These are phyloP conservation scores for Dictyostelium brefeldianum DNA, from an alignment of 78 protist species.

Conservation along the genomic window DNA sequence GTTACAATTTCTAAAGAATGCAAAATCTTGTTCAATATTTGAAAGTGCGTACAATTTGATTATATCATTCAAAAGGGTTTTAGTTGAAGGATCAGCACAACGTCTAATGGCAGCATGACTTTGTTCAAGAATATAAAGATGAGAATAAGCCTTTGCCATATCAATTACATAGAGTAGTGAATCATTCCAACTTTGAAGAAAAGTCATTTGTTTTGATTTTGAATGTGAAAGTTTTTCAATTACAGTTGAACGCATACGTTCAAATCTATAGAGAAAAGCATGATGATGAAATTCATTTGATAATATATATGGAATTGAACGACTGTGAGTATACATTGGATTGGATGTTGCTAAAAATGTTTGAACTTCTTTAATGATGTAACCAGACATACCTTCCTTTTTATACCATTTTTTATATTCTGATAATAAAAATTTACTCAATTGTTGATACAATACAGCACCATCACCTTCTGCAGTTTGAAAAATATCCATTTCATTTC, in stretches of 20 bases:
- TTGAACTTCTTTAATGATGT: constrained; percentile 76
- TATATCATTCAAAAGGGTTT: constrained; percentile 28
- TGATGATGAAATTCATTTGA: constrained; percentile 78
- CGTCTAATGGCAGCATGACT: constrained; percentile 14
- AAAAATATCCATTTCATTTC: constrained; percentile 65
- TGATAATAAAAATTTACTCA: constrained; percentile 26
- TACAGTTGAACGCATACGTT: constrained; percentile 34
- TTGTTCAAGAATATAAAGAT: constrained; percentile 33
- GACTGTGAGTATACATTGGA: constrained; percentile 61
- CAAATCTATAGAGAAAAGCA: constrained; percentile 57
- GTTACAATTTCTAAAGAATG: constrained; percentile 66
- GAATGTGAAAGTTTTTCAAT: constrained; percentile 38
- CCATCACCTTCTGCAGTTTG: constrained; percentile 83
- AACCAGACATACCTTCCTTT: constrained; percentile 70
- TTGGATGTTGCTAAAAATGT: constrained; percentile 53
- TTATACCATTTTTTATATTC: constrained; percentile 80
- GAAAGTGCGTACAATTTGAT: constrained; percentile 44
- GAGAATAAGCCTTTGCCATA: constrained; percentile 51
- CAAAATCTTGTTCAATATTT: constrained; percentile 57
- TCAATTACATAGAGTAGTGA: constrained; percentile 2
- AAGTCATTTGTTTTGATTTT: constrained; percentile 44
- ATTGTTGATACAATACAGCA: constrained; percentile 62
- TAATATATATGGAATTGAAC: constrained; percentile 66
- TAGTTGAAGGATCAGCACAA: constrained; percentile 35
- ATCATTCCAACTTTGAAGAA: constrained; percentile 66